phyloP scores from a whole-genome alignment of 1,284 basidiomycete genomes.

The Irpex sp. region DNA sequence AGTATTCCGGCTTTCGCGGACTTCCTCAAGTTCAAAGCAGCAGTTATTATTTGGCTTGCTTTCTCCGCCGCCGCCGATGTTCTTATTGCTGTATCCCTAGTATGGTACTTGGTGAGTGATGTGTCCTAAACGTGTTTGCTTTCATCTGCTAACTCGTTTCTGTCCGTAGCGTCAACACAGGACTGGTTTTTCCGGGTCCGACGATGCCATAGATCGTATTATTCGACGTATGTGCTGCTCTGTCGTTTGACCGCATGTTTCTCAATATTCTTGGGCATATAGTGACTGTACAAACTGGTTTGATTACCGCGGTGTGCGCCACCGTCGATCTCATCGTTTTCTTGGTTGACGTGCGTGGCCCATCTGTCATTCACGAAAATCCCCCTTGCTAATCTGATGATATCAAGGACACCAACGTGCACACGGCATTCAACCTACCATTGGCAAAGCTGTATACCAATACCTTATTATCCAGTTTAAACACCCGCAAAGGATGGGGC shows the following conservation, averaged over 20 bases:
- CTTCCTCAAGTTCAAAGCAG: conserved; percentile 4
- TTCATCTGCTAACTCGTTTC: neutral
- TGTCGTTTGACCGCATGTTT: neutral
- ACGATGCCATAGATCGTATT: conserved; percentile 6
- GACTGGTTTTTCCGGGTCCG: conserved; percentile 5
- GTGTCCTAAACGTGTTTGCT: no score
- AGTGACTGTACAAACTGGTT: conserved; percentile 5
- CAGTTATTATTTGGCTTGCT: conserved; percentile 9
- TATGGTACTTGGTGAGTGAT: conserved; percentile 3
- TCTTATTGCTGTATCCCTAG: conserved; percentile 6
- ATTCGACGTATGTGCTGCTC: conserved; percentile 2
- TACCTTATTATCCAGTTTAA: conserved; percentile 39
- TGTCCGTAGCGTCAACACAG: conserved; percentile 1
- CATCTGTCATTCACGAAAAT: neutral
- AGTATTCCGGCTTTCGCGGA: neutral
- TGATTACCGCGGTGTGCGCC: conserved; percentile 5
- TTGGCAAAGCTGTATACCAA: conserved; percentile 42
- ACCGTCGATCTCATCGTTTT: conserved; percentile 4
- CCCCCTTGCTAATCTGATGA: neutral
- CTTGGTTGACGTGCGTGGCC: conserved; percentile 1
- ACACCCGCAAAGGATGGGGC: conserved; percentile 31
- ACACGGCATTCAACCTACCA: conserved; percentile 39
- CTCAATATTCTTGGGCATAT: neutral
- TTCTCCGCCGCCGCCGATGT: conserved; percentile 7
- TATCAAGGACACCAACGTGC: conserved; percentile 10